phyloP scores from a whole-genome alignment of 2,329 filamentous ascomycete species.

The Cercospora berteroae region DNA sequence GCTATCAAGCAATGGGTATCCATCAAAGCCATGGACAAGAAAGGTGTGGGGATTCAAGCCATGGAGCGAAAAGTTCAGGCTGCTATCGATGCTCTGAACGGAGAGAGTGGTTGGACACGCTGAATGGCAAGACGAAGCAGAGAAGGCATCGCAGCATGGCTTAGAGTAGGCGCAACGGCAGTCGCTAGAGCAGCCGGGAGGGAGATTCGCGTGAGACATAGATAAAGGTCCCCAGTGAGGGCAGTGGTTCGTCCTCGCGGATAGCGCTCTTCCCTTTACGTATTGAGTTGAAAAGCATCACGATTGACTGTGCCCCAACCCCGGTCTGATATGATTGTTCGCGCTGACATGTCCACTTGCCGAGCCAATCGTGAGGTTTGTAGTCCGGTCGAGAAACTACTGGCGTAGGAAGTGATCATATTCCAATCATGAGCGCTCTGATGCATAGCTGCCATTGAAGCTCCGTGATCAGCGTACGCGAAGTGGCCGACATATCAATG shows the following conservation, averaged over 20 bases:
- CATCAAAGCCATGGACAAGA: not conserved
- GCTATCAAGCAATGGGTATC: not conserved
- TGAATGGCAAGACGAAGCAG: not conserved
- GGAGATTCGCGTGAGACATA: not conserved
- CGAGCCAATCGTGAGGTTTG: not conserved
- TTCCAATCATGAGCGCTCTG: not conserved
- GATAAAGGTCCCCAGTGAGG: not conserved
- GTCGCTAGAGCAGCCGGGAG: too few species aligned
- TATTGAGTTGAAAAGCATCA: not conserved
- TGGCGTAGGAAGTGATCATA: too few species aligned
- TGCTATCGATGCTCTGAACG: not conserved
- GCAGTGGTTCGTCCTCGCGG: not conserved
- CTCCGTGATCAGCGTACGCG: not conserved
- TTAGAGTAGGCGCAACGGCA: not conserved
- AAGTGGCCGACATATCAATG: not conserved
- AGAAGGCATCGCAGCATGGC: not conserved
- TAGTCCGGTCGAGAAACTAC: not conserved
- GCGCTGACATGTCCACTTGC: not conserved
- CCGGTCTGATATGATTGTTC: not conserved
- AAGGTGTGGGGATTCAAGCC: not conserved
- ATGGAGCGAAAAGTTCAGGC: not conserved
- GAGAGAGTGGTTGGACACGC: not conserved
- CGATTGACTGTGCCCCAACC: not conserved
- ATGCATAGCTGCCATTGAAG: not conserved
- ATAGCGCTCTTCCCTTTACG: not conserved